These are phyloP conservation scores for Microdochium nivale DNA, from an alignment of 2,329 filamentous ascomycete genomes.

Conservation along the genomic window DNA sequence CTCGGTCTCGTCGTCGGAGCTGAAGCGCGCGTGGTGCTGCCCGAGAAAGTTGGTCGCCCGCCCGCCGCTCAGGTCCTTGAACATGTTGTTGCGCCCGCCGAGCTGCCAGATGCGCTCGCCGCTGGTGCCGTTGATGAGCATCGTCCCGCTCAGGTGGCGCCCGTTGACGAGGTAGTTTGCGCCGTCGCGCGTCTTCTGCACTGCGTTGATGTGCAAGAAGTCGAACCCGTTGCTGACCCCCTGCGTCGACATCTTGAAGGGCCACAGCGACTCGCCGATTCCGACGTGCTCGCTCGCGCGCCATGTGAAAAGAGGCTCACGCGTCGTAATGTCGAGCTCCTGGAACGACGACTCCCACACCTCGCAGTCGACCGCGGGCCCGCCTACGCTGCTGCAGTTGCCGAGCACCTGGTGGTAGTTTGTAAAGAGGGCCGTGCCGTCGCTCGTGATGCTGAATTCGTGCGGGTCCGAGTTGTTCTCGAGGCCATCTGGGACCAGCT, in stretches of 20 bases:
- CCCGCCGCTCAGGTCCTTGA: conserved; percentile 20
- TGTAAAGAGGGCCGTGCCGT: background rate
- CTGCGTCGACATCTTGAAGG: background rate
- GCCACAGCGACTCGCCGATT: background rate
- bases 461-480: conserved; percentile 2
- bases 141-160: conserved; percentile 15
- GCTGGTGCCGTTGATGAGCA: conserved; percentile 15
- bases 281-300: background rate
- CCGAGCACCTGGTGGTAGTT: background rate
- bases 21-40: conserved; percentile 25
- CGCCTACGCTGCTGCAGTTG: background rate
- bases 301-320: background rate
- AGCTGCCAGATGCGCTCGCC: conserved; percentile 21
- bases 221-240: conserved; percentile 8
- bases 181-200: conserved; percentile 17
- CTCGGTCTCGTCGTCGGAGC: conserved; percentile 11
- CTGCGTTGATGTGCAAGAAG: conserved; percentile 24
- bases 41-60: conserved; percentile 21
- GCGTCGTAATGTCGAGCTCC: conserved; percentile 3
- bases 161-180: conserved; percentile 21
- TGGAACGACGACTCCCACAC: background rate
- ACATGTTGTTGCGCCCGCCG: conserved; percentile 22
- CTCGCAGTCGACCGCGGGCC: background rate
- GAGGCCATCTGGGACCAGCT: background rate
- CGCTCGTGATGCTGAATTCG: background rate